Percentiles rank a stretch among this genome's conserved stretches.
Evolutionary conservation across 371 early-diverging fungal species (phyloP).

Genomic region (Rhizopus arrhizus): DNA sequence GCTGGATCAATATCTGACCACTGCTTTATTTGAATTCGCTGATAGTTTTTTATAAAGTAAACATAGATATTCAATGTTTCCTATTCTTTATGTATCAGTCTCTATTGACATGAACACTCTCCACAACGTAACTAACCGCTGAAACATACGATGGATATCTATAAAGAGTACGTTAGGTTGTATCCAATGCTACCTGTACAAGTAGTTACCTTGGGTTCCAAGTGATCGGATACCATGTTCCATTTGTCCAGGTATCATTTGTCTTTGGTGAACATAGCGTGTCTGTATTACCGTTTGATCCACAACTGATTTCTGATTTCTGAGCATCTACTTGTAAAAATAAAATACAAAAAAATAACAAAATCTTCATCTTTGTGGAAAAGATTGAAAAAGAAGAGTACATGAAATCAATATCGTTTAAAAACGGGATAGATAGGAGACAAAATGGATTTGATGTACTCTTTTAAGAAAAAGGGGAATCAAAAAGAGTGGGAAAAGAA

Average conservation of each 20-base stretch:
- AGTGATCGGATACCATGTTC: constrained; percentile 33
- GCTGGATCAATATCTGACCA: constrained; percentile 10
- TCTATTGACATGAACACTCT: too few species aligned
- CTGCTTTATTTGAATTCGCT: constrained; percentile 23
- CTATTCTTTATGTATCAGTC: constrained; percentile 2
- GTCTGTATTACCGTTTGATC: constrained; percentile 25
- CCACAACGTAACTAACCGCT: constrained; percentile 8
- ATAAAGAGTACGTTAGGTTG: not conserved
- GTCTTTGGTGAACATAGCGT: constrained; percentile 31
- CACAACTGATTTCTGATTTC: constrained; percentile 4
- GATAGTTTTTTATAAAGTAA: constrained; percentile 30
- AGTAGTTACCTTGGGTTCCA: constrained; percentile 31
- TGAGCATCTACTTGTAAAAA: not conserved
- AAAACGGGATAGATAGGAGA: too few species aligned
- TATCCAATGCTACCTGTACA: not conserved
- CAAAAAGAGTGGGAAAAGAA: too few species aligned
- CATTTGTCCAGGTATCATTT: constrained; percentile 30
- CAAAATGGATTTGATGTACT: too few species aligned
- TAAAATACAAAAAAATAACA: not conserved
- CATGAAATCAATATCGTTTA: too few species aligned
- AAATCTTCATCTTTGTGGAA: not conserved
- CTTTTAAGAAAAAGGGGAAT: too few species aligned
- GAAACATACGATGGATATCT: constrained; percentile 27
- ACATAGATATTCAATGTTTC: constrained; percentile 20
- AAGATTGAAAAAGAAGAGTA: not conserved